Evolutionary conservation across 768 basidiomycete species (phyloP), one percentile per base, ranked within the genome.

Genomic region (Kwoniella shandongensis): DNA sequence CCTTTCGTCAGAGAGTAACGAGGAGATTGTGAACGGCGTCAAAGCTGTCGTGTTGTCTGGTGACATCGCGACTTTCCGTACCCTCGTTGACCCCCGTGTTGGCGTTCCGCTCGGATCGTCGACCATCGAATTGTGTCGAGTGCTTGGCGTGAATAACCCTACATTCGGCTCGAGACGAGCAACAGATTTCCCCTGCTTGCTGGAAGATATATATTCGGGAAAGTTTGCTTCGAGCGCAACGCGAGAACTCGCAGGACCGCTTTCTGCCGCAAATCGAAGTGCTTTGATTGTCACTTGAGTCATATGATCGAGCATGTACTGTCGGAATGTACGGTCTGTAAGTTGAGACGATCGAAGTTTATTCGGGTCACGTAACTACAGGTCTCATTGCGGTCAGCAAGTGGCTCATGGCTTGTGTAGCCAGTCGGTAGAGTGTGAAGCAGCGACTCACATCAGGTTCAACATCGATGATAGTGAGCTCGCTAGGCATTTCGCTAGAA

Each of bases 231-330:
- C 46, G 1, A 72, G 62, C 8, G 47, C 38, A 5, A 11, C 23
- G 8, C 44, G 35, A n/a, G 38, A 17, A 35, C 20, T 23, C 8
- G 29, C 49, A 27, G n/a, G 54, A n/a, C 23, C 36, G 6, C 23
- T 26, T 15, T 54, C 46, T 11, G 29, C 20, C 7, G 45, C 46
- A 7, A 23, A 11, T 11, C 25, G 23, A 13, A 66, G 20, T 17
- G 59, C 49, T 8, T 26, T 22, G 8, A 59, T 44, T 12, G 59
- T 61, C 25, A 55, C 56, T 39, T 66, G 62, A 2, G 50, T 67
- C 61, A 70, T 66, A 38, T 73, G 52, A 46, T 73, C 72, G 6
- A 66, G 49, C 38, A 73, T 54, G 50, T 73, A 73, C 47, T 62
- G 66, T 4, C 65, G 61, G 63, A 68, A 73, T 20, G 72, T 73